phyloP scores from a whole-genome alignment of 2,329 filamentous ascomycete species.

The Aspergillus felis region DNA sequence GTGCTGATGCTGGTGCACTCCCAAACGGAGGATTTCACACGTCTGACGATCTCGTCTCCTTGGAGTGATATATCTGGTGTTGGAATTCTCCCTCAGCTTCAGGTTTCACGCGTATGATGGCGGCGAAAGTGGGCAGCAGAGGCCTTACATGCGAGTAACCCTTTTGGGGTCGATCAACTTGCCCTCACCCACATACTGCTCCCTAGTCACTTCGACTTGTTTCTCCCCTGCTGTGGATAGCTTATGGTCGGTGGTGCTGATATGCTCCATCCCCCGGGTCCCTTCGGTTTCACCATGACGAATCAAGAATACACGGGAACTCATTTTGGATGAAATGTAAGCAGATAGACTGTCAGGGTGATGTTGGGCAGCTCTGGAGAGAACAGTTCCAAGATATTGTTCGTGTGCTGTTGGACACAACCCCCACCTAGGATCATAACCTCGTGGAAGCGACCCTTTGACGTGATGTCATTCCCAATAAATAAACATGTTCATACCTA shows the following conservation, averaged over 20 bases:
- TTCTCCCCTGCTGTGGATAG: constrained; percentile 40
- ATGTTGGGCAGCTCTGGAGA: not conserved
- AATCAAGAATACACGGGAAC: constrained; percentile 29
- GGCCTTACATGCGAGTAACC: constrained; percentile 38
- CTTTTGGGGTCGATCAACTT: constrained; percentile 51
- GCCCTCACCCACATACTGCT: constrained; percentile 46
- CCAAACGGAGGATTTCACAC: constrained; percentile 46
- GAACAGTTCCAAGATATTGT: not conserved
- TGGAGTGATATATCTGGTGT: constrained; percentile 44
- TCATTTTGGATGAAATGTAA: not conserved
- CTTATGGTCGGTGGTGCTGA: constrained; percentile 43
- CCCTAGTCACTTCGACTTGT: constrained; percentile 45
- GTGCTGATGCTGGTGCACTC: constrained; percentile 12
- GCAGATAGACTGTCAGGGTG: not conserved
- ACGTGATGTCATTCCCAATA: not conserved
- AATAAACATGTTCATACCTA: not conserved
- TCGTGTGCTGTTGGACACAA: not conserved
- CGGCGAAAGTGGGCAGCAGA: not conserved
- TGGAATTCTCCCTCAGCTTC: not conserved
- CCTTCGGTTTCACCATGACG: constrained; percentile 47
- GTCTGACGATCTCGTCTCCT: constrained; percentile 40
- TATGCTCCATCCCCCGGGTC: constrained; percentile 47
- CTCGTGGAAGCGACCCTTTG: no score
- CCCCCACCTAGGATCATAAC: not conserved
- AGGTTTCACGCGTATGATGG: not conserved